Conservation (phyloP, 768 basidiomycete genomes). For the Boletus edulis region DNA sequence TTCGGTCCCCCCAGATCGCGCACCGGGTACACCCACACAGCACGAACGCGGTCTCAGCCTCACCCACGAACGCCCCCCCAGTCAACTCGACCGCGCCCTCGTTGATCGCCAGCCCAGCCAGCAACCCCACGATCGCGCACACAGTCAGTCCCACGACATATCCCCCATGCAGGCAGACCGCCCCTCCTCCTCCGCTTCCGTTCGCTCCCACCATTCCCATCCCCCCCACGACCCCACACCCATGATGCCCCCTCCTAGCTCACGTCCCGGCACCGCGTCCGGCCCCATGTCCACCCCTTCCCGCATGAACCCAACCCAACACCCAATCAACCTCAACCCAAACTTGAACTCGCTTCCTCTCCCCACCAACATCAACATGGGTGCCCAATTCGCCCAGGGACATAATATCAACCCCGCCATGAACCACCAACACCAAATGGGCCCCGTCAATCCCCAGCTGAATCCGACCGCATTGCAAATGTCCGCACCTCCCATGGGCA, state of each 20-base stretch:
- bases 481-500: slow-evolving; percentile 13
- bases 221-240: slow-evolving; percentile 14
- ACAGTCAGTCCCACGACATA: slow-evolving; percentile 24
- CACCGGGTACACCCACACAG: slow-evolving; percentile 17
- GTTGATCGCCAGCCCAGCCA: slow-evolving; percentile 21
- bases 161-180: slow-evolving; percentile 18
- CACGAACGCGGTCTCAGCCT: slow-evolving; percentile 20
- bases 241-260: slow-evolving; percentile 26
- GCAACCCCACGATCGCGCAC: slow-evolving; percentile 20
- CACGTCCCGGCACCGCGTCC: slow-evolving; percentile 28
- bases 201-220: slow-evolving; percentile 28
- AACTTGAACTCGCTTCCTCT: slow-evolving; percentile 14
- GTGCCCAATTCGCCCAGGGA: slow-evolving; percentile 7
- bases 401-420: slow-evolving; percentile 9
- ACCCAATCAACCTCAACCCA: slow-evolving; percentile 21
- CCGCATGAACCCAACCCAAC: slow-evolving; percentile 26
- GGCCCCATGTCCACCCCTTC: slow-evolving; percentile 10
- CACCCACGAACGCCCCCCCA: slow-evolving; percentile 24
- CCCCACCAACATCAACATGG: slow-evolving; percentile 11
- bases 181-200: slow-evolving; percentile 28
- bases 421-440: slow-evolving; percentile 18
- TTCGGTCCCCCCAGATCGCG: slow-evolving; percentile 14
- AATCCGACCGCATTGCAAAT: slow-evolving; percentile 18
- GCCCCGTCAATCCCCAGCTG: slow-evolving; percentile 15
- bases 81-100: slow-evolving; percentile 20